Evolutionary conservation across 768 basidiomycete species (phyloP), one percentile per base, ranked within the genome.

Genomic region (Suillus fuscotomentosus): DNA sequence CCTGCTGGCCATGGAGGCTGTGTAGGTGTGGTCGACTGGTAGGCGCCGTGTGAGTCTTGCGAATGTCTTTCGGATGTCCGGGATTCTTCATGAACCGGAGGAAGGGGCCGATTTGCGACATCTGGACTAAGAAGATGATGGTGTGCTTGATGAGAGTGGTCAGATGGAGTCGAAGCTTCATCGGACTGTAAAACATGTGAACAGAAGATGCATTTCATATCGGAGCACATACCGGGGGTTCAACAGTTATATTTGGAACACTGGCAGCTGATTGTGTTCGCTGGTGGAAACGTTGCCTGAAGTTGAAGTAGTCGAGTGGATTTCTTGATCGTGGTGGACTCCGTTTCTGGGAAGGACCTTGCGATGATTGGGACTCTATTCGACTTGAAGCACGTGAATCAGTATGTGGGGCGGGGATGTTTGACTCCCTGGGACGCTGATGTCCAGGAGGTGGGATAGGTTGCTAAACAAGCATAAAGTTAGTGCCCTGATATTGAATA

Each of bases 101-200:
- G 72, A n/a, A 77, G 27, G 9, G 63, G 72, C 47, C 70, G 65
- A 63, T 73, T 71, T 20, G 57, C 55, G 2, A 79, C 70, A 5
- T 83, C 80, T 6, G 84, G 82, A 9, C 82, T 80, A 34, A 85
- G 72, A 4, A 84, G 74, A 2, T 81, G 76, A 0, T 77, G 78
- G 54, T 82, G 76, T 2, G 79, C 54, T 20, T 72, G 65, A 3
- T 77, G 61, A 15, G 60, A 54, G 71, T 47, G 66, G 59, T 60
- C 74, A 65, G 82, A 82, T 1, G 74, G 61, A 36, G 66, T 69
- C 2, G 80, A 78, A 10, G 77, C 77, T 4, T 82, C 77, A 47
- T 77, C 75, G 8, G 82, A 81, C 82, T 84, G 45, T 43, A 24
- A 22, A 60, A 51, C 8, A 51, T 51, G 36, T 31, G 20, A 27